Percentiles rank a stretch among this genome's conserved stretches.
These are phyloP conservation scores for Penicillium sp. DNA, from an alignment of 2,329 filamentous ascomycete genomes.

Conservation along the genomic window DNA sequence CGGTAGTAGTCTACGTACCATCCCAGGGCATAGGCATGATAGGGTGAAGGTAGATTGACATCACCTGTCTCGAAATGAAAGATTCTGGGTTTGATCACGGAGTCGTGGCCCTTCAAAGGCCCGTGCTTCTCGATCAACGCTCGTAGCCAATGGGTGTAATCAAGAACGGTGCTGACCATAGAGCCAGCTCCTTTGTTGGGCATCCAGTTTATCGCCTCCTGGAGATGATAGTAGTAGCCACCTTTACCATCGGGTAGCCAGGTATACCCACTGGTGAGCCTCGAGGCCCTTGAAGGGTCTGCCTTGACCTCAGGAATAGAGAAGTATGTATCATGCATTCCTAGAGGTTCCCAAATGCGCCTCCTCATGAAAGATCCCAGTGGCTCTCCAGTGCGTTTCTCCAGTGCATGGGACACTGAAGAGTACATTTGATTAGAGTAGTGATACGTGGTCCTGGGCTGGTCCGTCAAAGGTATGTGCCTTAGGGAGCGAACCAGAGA, in stretches of 20 bases:
- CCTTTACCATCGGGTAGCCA: conserved; percentile 19
- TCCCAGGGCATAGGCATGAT: conserved; percentile 27
- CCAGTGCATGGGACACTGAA: conserved; percentile 22
- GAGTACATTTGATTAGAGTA: conserved; percentile 34
- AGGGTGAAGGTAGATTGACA: conserved; percentile 14
- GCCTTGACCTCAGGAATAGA: conserved; percentile 17
- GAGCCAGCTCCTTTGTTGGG: conserved; percentile 25
- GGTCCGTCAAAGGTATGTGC: conserved; percentile 22
- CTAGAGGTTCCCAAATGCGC: conserved; percentile 28
- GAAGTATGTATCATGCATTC: conserved; percentile 31
- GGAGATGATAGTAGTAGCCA: conserved; percentile 11
- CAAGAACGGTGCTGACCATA: conserved; percentile 32
- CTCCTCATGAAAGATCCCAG: conserved; percentile 20
- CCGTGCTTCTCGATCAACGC: conserved; percentile 22
- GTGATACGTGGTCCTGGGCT: conserved; percentile 23
- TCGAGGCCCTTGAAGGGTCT: conserved; percentile 3
- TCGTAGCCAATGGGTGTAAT: conserved; percentile 31
- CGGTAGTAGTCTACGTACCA: conserved; percentile 29
- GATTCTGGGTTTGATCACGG: conserved; percentile 18
- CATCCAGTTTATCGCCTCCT: conserved; percentile 22
- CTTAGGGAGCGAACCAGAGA: conserved; percentile 26
- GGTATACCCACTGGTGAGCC: conserved; percentile 25
- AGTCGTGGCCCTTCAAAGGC: conserved; percentile 23
- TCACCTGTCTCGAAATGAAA: conserved; percentile 10
- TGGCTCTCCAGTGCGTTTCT: conserved; percentile 14